These are phyloP conservation scores for Crucihimalaya himalaica DNA, from an alignment of 345 rosid genomes.

Conservation along the genomic window DNA sequence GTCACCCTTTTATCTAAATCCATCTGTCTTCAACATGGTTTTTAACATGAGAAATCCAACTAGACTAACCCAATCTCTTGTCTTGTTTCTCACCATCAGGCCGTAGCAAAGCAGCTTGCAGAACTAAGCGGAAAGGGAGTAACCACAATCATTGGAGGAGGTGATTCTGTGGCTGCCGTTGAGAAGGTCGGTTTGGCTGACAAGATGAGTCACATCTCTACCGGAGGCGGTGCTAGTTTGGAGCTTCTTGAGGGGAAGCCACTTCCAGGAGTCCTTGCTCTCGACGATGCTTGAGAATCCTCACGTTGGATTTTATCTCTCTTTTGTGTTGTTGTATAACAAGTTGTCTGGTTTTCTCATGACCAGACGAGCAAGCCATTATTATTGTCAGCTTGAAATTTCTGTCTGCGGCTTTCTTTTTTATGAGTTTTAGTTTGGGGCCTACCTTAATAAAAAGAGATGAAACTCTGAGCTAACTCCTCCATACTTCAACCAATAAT, in stretches of 20 bases:
- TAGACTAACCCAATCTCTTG: conserved; percentile 1
- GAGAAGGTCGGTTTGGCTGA: conserved; percentile 82
- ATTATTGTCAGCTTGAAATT: conserved; percentile 25
- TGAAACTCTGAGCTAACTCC: conserved; percentile 9
- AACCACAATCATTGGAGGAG: conserved; percentile 85
- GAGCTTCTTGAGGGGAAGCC: conserved; percentile 83
- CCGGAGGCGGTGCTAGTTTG: conserved; percentile 93
- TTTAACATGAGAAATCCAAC: neutral
- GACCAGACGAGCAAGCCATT: conserved; percentile 20
- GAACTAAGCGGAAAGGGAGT: conserved; percentile 80
- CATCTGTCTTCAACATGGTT: neutral
- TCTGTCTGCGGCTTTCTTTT: conserved; percentile 25
- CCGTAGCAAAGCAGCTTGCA: conserved; percentile 91
- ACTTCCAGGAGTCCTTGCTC: conserved; percentile 86
- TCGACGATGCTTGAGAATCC: conserved; percentile 56
- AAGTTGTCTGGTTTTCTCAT: conserved; percentile 23
- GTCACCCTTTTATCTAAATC: neutral
- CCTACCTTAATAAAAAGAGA: conserved; percentile 6
- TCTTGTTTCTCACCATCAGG: conserved; percentile 44
- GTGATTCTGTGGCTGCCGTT: conserved; percentile 85
- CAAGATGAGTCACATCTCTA: conserved; percentile 87
- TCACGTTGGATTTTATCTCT: conserved; percentile 6
- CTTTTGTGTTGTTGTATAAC: conserved; percentile 26
- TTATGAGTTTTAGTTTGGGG: conserved; percentile 20
- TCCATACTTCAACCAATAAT: neutral